Evolutionary conservation across 176 grass and related monocot genomes (phyloP).

Genomic region (Bromus sterilis): DNA sequence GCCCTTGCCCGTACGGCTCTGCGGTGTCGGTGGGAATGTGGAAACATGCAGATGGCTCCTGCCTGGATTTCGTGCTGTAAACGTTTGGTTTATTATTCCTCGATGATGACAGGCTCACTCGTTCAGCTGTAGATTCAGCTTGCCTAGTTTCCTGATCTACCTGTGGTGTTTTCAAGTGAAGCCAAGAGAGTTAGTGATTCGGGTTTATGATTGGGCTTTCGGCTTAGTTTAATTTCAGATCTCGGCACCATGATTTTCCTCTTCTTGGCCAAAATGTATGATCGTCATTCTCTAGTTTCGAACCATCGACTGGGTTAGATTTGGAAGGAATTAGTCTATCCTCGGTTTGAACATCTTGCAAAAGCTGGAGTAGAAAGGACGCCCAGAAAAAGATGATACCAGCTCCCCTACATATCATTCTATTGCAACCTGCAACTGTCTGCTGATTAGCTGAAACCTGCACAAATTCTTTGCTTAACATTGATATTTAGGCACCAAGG

Average conservation of each 20-base stretch:
- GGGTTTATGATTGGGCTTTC: constrained; percentile 13
- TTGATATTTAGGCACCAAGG: background rate
- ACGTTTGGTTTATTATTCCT: constrained; percentile 13
- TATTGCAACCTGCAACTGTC: background rate
- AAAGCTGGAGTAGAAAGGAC: background rate
- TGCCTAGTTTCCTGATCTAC: background rate
- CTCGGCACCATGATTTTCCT: background rate
- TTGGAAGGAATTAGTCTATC: background rate
- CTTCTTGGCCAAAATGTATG: constrained; percentile 22
- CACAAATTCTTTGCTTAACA: background rate
- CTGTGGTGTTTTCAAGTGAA: background rate
- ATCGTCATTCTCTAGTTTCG: background rate
- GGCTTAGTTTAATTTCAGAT: constrained; percentile 18
- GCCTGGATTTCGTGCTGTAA: constrained; percentile 5
- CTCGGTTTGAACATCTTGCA: background rate
- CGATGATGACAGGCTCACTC: background rate
- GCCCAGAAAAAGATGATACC: background rate
- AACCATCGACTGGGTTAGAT: background rate
- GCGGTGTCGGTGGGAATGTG: constrained; percentile 34
- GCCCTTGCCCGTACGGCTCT: constrained; percentile 8
- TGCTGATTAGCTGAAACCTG: background rate
- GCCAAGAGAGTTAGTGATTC: constrained; percentile 3
- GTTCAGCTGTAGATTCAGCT: constrained; percentile 22
- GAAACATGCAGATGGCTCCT: constrained; percentile 2
- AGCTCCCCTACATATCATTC: background rate